These are phyloP conservation scores for Citrullus mucosospermus DNA, from an alignment of 306 rosid species.

Conservation along the genomic window DNA sequence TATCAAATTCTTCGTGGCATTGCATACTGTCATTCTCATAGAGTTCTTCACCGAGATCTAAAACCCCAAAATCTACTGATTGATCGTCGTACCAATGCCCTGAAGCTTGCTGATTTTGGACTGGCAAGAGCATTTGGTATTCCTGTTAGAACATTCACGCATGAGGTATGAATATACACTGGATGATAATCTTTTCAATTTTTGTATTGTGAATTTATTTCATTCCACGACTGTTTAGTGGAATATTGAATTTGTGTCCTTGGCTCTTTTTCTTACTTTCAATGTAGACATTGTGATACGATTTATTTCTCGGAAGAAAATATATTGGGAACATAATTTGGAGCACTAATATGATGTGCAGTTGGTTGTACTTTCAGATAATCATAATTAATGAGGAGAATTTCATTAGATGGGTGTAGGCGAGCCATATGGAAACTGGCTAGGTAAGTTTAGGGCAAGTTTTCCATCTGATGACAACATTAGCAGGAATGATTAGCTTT, in stretches of 20 bases:
- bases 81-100: conserved; percentile 79
- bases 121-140: conserved; percentile 98
- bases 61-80: conserved; percentile 96
- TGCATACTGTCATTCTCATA: conserved; percentile 96
- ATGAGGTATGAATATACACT: conserved; percentile 45
- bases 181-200: background rate
- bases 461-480: conserved; percentile 1
- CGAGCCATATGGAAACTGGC: background rate
- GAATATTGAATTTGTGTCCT: background rate
- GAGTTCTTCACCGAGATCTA: conserved; percentile 98
- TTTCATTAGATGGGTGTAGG: conserved; percentile 1
- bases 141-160: conserved; percentile 97
- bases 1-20: conserved; percentile 98
- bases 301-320: background rate
- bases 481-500: background rate
- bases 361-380: conserved; percentile 3
- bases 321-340: background rate
- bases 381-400: conserved; percentile 1
- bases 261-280: background rate
- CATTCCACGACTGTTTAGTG: background rate
- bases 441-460: background rate
- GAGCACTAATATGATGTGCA: background rate
- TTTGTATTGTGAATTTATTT: background rate
- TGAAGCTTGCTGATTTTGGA: conserved; percentile 99
- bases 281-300: background rate